A percentile compares a stretch with the other conserved stretches of the same genome.
Evolutionary conservation across 2,329 filamentous ascomycete genomes (phyloP).

Genomic region (Hymenoscyphus infarciens): DNA sequence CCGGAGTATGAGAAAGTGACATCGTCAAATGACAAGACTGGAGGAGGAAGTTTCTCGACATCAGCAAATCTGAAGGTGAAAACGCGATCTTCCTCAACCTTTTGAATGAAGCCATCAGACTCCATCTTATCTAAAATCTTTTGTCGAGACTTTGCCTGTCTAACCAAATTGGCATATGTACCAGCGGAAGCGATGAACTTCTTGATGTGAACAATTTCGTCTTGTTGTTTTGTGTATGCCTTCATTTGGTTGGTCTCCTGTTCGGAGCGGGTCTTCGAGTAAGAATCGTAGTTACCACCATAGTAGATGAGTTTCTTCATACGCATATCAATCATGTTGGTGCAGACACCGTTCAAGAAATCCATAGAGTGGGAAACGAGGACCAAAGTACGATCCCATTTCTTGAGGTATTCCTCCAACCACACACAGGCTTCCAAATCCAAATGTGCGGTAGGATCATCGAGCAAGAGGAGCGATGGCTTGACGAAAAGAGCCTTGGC

Average conservation of each 20-base stretch:
- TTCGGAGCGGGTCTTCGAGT: conserved; percentile 89
- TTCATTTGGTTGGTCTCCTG: conserved; percentile 98
- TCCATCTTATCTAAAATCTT: conserved; percentile 99
- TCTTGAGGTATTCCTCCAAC: conserved; percentile 99
- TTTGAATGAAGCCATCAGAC: conserved; percentile 96
- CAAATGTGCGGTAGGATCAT: conserved; percentile 98
- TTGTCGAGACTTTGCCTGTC: conserved; percentile 97
- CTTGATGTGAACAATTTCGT: conserved; percentile 99
- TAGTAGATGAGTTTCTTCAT: conserved; percentile 88
- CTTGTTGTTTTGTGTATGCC: conserved; percentile 98
- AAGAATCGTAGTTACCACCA: conserved; percentile 99
- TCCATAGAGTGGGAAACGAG: conserved; percentile 98
- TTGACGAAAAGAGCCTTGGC: conserved; percentile 98
- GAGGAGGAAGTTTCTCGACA: conserved; percentile 97
- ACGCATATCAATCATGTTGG: conserved; percentile 98
- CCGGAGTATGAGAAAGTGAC: conserved; percentile 98
- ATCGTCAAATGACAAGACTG: conserved; percentile 92
- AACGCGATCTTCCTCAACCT: conserved; percentile 76
- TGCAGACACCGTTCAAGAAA: conserved; percentile 98
- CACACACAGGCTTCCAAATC: conserved; percentile 99
- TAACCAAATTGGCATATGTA: conserved; percentile 99
- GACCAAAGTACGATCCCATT: conserved; percentile 96
- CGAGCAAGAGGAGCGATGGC: conserved; percentile 89
- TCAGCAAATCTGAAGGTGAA: conserved; percentile 99
- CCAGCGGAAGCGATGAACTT: conserved; percentile 99